Evolutionary conservation across 1,139 yeast species (phyloP).

Genomic region (Citeromyces hawaiiensis): DNA sequence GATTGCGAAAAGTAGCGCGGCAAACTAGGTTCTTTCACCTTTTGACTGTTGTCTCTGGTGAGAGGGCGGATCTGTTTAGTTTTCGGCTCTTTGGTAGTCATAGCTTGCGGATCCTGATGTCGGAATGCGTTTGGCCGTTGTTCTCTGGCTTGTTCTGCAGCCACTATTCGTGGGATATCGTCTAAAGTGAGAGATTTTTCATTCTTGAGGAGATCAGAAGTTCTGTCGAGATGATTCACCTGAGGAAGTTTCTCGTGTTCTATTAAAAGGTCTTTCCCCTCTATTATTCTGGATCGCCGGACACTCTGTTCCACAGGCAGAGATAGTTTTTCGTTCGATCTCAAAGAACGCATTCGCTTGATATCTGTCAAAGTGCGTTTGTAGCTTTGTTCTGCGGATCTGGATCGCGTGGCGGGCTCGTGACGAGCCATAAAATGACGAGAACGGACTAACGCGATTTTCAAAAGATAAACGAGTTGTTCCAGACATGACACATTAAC

Average conservation of each 20-base stretch:
- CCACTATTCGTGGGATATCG: conserved; percentile 93
- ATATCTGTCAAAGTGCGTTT: conserved; percentile 67
- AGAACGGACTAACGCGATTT: conserved; percentile 76
- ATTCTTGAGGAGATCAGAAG: conserved; percentile 60
- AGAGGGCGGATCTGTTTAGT: not conserved
- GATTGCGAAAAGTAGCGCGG: conserved; percentile 64
- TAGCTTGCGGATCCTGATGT: conserved; percentile 30
- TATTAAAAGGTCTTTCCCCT: conserved; percentile 12
- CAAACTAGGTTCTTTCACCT: not conserved
- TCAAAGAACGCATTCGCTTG: conserved; percentile 59
- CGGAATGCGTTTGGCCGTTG: conserved; percentile 78
- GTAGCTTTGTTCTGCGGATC: conserved; percentile 26
- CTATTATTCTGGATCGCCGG: conserved; percentile 38
- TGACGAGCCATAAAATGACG: conserved; percentile 45
- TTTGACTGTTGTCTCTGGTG: not conserved
- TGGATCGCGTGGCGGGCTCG: conserved; percentile 4
- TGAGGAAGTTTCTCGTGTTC: conserved; percentile 2
- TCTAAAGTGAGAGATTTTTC: conserved; percentile 85
- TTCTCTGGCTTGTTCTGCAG: conserved; percentile 93
- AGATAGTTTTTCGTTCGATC: conserved; percentile 55
- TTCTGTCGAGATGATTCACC: conserved; percentile 21
- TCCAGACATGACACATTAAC: conserved; percentile 49
- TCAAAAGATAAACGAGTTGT: conserved; percentile 65
- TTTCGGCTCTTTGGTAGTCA: conserved; percentile 4
- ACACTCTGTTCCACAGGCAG: conserved; percentile 40